Base-by-base conservation (phyloP, 768 basidiomycete species). In the Termitomyces sp. region DNA sequence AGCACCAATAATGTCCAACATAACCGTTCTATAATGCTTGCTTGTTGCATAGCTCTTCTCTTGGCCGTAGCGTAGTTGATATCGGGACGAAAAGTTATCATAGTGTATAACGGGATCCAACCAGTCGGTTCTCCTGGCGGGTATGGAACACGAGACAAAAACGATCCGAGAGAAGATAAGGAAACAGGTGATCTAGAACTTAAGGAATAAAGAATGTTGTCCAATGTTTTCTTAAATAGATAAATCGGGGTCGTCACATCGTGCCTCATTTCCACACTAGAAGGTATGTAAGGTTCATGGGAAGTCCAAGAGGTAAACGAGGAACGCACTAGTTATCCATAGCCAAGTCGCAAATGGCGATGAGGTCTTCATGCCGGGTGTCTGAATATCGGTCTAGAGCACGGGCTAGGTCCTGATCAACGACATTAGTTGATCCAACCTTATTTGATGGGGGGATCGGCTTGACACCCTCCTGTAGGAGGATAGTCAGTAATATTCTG, bases 71-170 rank as follows among this genome's bases (percentile, higher is more conserved):
- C 84, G 67, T 99, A 99, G 68, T 86, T 87, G 64, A 99, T 83
- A 71, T 98, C 96, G 49, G 93, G 92, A 41, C 96, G 82, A 75
- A 99, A 99, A 43, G 96, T 98, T 61, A 97, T 88, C 95, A 98
- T 97, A 34, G 92, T 92, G 71, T 99, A 99, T 48, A 96, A 77
- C 55, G 93, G 90, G 50, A 94, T 79, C 95, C 95, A 98, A 37
- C 91, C 93, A 60, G 68, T 67, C 43, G 86, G 87, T 57, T 76
- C 70, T 57, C 68, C 67, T 56, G 84, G 68, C 35, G 84, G 80
- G 69, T 87, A 91, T 10, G 87, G 77, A 46, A 76, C 67, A 56
- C 68, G 74, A 59, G 80, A 70, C 59, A 85, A 62, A 19, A 70
- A 64, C 53, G 78, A 77, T 43, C 72, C 72, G 61, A 83, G 68